Evolutionary conservation across 129 eudicot species (phyloP).

Genomic region (Solidago caesia): DNA sequence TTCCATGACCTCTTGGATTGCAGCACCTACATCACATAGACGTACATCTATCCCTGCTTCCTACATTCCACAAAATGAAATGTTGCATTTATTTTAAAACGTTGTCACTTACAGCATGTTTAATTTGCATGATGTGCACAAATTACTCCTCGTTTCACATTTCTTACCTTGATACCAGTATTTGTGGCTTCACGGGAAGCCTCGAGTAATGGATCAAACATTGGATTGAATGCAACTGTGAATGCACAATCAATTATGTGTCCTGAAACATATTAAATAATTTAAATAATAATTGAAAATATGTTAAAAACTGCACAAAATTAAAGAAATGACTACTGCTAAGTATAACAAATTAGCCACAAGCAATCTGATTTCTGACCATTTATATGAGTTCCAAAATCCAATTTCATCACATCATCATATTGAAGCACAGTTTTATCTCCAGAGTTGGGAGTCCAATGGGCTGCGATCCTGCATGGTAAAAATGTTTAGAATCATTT

Average conservation of each 20-base stretch:
- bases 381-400: slow-evolving; percentile 96
- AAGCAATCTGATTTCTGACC: slow-evolving; percentile 51
- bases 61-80: slow-evolving; percentile 36
- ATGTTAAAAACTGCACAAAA: not conserved
- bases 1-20: slow-evolving; percentile 99
- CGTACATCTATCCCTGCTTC: slow-evolving; percentile 99
- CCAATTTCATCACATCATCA: slow-evolving; percentile 98
- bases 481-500: slow-evolving; percentile 9
- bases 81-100: not conserved
- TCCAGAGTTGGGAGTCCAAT: slow-evolving; percentile 98
- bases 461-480: slow-evolving; percentile 93
- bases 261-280: slow-evolving; percentile 51
- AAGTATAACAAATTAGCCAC: not conserved
- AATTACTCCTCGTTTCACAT: slow-evolving; percentile 9
- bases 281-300: not conserved
- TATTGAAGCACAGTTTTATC: slow-evolving; percentile 97
- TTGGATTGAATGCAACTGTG: slow-evolving; percentile 96
- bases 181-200: slow-evolving; percentile 99
- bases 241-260: slow-evolving; percentile 94
- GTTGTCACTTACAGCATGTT: slow-evolving; percentile 1
- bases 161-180: slow-evolving; percentile 87
- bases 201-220: slow-evolving; percentile 90
- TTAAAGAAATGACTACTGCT: not conserved
- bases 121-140: not conserved
- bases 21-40: slow-evolving; percentile 95